A percentile compares a stretch with the other conserved stretches of the same genome.
Conservation (phyloP, 1,139 yeast species). For the Taphrina populina region DNA sequence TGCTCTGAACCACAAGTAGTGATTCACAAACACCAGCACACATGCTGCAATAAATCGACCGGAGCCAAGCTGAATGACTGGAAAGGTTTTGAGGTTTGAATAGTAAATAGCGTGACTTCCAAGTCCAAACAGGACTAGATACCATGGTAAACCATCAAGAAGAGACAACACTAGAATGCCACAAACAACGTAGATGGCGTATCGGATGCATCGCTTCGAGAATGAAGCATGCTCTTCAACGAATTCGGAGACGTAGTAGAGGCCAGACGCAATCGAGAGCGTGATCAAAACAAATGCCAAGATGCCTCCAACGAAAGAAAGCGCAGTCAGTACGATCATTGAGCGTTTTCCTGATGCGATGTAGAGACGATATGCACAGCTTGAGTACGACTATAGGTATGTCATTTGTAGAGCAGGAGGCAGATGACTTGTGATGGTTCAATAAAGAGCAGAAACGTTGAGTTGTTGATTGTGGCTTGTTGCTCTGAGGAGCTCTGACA, state of each 20-base stretch:
- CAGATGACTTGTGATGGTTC: no score
- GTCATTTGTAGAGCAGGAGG: no score
- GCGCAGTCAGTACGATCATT: slow-evolving; percentile 25
- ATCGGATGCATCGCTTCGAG: slow-evolving; percentile 66
- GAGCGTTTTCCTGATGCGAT: no score
- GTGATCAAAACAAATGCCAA: slow-evolving; percentile 74
- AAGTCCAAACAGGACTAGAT: slow-evolving; percentile 63
- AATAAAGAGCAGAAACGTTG: no score
- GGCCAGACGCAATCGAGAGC: slow-evolving; percentile 77
- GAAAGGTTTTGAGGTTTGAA: slow-evolving; percentile 76
- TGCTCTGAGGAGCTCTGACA: no score
- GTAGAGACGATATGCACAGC: no score
- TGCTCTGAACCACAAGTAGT: slow-evolving; percentile 83
- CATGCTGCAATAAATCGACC: slow-evolving; percentile 72
- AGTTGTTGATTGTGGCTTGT: no score
- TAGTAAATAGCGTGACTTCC: slow-evolving; percentile 69
- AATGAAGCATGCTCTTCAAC: slow-evolving; percentile 92
- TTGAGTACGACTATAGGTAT: no score
- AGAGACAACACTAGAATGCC: slow-evolving; percentile 57
- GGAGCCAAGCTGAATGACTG: slow-evolving; percentile 72
- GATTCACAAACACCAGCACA: slow-evolving; percentile 71
- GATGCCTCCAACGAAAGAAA: slow-evolving; percentile 56
- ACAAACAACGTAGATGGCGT: slow-evolving; percentile 62
- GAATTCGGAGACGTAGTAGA: slow-evolving; percentile 84
- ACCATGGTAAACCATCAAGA: slow-evolving; percentile 76